phyloP scores from a whole-genome alignment of 805 yeast genomes.

The Lachancea meyersii region DNA sequence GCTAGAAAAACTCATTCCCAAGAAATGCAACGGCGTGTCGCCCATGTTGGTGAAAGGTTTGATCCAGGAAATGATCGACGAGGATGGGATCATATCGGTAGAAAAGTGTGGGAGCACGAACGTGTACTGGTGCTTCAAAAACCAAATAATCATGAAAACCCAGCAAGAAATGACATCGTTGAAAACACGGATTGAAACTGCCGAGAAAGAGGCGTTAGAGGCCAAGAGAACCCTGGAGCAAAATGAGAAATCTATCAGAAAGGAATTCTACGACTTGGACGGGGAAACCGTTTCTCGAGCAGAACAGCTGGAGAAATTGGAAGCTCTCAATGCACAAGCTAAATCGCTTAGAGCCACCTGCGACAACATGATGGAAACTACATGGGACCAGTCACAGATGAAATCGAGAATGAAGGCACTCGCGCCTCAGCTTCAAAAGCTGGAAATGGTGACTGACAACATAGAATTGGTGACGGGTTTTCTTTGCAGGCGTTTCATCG shows the following conservation, averaged over 20 bases:
- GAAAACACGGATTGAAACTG: constrained; percentile 12
- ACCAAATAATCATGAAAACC: constrained; percentile 13
- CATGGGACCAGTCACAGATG: constrained; percentile 21
- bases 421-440: constrained; percentile 8
- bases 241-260: background rate
- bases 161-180: constrained; percentile 12
- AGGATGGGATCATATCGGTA: constrained; percentile 39
- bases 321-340: constrained; percentile 9
- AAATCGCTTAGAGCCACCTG: constrained; percentile 6
- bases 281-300: constrained; percentile 12
- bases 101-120: constrained; percentile 53
- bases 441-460: constrained; percentile 34
- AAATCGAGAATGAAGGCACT: constrained; percentile 9
- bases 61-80: constrained; percentile 43
- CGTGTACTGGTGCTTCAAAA: constrained; percentile 44
- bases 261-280: constrained; percentile 10
- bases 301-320: constrained; percentile 10
- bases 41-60: constrained; percentile 50
- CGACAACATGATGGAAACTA: constrained; percentile 14
- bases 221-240: constrained; percentile 11
- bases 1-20: constrained; percentile 42
- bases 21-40: constrained; percentile 41
- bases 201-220: constrained; percentile 10
- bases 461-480: constrained; percentile 38
- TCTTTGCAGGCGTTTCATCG: constrained; percentile 30